Percentiles rank a stretch among this genome's conserved stretches.
These are phyloP conservation scores for Pythium scleroteichum DNA, from an alignment of 352 stramenopile species.

Conservation along the genomic window DNA sequence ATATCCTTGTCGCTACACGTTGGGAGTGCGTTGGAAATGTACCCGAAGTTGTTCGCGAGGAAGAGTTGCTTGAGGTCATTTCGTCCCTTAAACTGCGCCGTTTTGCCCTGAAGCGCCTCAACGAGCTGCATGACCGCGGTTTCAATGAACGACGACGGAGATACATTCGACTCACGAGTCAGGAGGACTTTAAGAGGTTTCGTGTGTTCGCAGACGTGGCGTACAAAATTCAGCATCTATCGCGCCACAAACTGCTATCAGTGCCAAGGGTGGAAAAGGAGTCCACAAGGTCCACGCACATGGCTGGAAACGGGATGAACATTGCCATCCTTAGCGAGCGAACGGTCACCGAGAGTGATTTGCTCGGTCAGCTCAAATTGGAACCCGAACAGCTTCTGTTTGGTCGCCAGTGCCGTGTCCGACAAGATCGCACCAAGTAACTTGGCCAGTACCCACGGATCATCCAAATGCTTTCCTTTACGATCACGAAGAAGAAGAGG, in stretches of 20 bases:
- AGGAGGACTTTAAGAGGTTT: constrained; percentile 63
- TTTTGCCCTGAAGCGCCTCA: constrained; percentile 55
- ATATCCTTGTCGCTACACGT: constrained; percentile 56
- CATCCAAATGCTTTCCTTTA: constrained; percentile 57
- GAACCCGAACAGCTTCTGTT: constrained; percentile 63
- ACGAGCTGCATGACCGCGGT: constrained; percentile 72
- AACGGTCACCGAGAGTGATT: constrained; percentile 41
- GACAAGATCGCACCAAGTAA: constrained; percentile 39
- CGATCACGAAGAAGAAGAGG: constrained; percentile 67
- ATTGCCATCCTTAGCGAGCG: constrained; percentile 71
- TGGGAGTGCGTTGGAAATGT: constrained; percentile 81
- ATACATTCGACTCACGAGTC: constrained; percentile 51
- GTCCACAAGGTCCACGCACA: no score
- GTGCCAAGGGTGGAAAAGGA: no score
- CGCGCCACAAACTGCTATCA: neutral
- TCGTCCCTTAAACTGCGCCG: constrained; percentile 51
- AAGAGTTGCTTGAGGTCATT: constrained; percentile 84
- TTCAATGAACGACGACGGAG: constrained; percentile 53
- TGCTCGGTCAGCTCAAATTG: constrained; percentile 63
- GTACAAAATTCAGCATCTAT: constrained; percentile 76
- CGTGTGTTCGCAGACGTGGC: constrained; percentile 68
- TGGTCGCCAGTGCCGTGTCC: constrained; percentile 45
- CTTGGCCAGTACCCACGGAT: constrained; percentile 67
- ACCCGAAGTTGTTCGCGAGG: constrained; percentile 94
- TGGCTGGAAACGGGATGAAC: constrained; percentile 76